Evolutionary conservation across 805 yeast species (phyloP), one percentile per base, ranked within the genome.

Genomic region (Yamadazyma ubonensis): DNA sequence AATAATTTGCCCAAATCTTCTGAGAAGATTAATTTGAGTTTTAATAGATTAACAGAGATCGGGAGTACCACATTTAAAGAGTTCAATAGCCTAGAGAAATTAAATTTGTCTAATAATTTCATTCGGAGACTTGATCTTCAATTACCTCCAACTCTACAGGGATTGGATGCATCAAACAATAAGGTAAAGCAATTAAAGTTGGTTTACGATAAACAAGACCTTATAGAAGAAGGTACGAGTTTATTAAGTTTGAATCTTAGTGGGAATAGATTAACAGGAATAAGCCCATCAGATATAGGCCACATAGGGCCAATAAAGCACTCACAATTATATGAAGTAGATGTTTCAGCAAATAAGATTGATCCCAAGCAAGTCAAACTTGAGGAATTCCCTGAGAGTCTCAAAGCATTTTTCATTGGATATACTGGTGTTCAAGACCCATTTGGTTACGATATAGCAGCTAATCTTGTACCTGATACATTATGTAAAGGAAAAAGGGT

Each of bases 391-490:
- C 47, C 51, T 19, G 21, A 43, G 4, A 31, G 29, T 16, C 31
- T 52, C 10, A 23, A 30, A 21, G 40, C 44, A 2, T 29, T 53
- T n/a, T 33, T 53, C 25, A 37, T 47, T 8, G 55, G 52, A 1
- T 27, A 33, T 26, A 42, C 48, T 2, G 54, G 57, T 1, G 12
- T 26, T 3, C 53, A 48, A 34, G 57, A 53, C 37, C 38, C 31
- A 19, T 53, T 47, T 41, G 58, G 57, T 2, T 53, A 53, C 29
- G 58, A 51, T 20, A 49, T 52, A 17, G 54, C 50, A 12, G 34
- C 39, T 14, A 52, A 51, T 27, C 37, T 52, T 10, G 36, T 51
- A 9, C 17, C 36, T 6, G 32, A 33, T 17, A n/a, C 32, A 4
- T 22, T 44, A 14, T 51, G 54, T 36, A 18, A 15, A 6, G 54